A percentile compares a stretch with the other conserved stretches of the same genome.
Evolutionary conservation across 345 rosid genomes (phyloP).

Genomic region (Hibiscus tridactylites): DNA sequence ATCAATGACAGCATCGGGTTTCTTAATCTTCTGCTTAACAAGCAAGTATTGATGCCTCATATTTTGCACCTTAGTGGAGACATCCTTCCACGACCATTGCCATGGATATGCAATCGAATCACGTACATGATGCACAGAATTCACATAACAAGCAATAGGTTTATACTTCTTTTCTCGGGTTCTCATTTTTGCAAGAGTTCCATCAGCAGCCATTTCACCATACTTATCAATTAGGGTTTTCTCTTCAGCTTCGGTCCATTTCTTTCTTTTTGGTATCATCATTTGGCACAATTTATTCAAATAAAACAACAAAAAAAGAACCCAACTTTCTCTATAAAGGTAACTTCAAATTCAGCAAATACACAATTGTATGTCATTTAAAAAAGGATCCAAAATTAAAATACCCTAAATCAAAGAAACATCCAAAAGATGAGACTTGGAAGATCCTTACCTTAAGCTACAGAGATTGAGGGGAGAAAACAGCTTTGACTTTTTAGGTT

Average conservation of each 20-base stretch:
- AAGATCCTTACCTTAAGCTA: conserved; percentile 4
- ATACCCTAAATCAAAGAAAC: conserved; percentile 10
- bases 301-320: conserved; percentile 3
- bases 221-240: conserved; percentile 65
- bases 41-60: conserved; percentile 76
- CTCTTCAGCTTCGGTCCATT: conserved; percentile 76
- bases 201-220: conserved; percentile 56
- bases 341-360: background rate
- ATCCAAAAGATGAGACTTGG: background rate
- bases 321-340: conserved; percentile 1
- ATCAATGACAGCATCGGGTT: conserved; percentile 26
- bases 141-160: conserved; percentile 57
- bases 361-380: conserved; percentile 8
- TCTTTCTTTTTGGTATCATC: conserved; percentile 55
- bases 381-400: conserved; percentile 11
- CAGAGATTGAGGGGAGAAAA: background rate
- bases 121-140: conserved; percentile 44
- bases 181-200: conserved; percentile 58
- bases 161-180: conserved; percentile 62
- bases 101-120: conserved; percentile 53
- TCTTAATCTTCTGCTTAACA: conserved; percentile 71
- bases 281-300: conserved; percentile 13
- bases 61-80: conserved; percentile 79
- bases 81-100: conserved; percentile 85
- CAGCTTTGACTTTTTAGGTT: background rate